A percentile compares a stretch with the other conserved stretches of the same genome.
phyloP scores from a whole-genome alignment of 805 yeast species.

The Ogataea philodendri region DNA sequence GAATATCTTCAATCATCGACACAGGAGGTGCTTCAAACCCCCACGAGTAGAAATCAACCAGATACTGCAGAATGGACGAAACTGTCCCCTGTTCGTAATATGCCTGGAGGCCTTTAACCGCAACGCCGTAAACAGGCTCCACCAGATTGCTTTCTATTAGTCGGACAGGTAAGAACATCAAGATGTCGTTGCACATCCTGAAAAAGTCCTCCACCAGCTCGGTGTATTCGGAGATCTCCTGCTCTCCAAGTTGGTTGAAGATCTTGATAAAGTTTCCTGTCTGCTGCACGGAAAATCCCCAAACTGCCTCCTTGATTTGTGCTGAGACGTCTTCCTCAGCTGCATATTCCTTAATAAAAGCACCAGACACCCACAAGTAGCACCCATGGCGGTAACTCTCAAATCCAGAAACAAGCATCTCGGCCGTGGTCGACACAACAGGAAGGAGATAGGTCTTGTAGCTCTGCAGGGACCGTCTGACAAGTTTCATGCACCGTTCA shows the following conservation, averaged over 20 bases:
- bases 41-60: conserved; percentile 83
- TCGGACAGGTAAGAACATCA: conserved; percentile 68
- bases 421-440: conserved; percentile 62
- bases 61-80: conserved; percentile 64
- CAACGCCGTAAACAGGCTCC: conserved; percentile 54
- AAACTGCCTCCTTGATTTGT: conserved; percentile 57
- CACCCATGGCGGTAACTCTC: conserved; percentile 70
- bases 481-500: conserved; percentile 69
- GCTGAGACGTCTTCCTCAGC: conserved; percentile 40
- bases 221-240: conserved; percentile 38
- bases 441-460: conserved; percentile 56
- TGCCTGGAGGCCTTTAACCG: conserved; percentile 48
- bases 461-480: conserved; percentile 63
- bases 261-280: conserved; percentile 53
- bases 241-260: conserved; percentile 31
- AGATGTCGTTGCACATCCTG: conserved; percentile 71
- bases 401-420: conserved; percentile 67
- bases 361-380: conserved; percentile 87
- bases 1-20: conserved; percentile 60
- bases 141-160: conserved; percentile 47
- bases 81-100: conserved; percentile 72
- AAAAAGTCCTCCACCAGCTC: conserved; percentile 86
- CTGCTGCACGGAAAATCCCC: conserved; percentile 73
- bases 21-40: conserved; percentile 80
- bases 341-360: conserved; percentile 70